Evolutionary conservation across 164 flowering plant species (phyloP).

Genomic region (Macadamia tetraphylla): DNA sequence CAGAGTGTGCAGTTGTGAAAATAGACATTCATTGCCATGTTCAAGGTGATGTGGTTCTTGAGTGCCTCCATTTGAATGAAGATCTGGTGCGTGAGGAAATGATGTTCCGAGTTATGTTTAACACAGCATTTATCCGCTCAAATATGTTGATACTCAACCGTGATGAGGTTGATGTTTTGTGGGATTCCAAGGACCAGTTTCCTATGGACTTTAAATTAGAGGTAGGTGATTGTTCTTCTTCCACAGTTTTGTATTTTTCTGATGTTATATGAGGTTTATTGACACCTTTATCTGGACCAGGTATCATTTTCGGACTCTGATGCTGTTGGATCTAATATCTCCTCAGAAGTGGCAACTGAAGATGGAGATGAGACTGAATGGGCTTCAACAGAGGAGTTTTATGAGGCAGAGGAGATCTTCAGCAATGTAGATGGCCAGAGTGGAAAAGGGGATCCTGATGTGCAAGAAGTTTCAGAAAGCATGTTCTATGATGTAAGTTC

Average conservation of each 20-base stretch:
- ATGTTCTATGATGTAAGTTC: neutral
- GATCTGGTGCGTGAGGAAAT: slow-evolving; percentile 68
- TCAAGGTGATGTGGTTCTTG: slow-evolving; percentile 92
- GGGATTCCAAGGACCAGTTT: slow-evolving; percentile 77
- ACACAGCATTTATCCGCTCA: slow-evolving; percentile 76
- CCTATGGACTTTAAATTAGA: slow-evolving; percentile 82
- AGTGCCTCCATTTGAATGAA: slow-evolving; percentile 74
- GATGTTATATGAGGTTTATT: slow-evolving; percentile 36
- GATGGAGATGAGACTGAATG: slow-evolving; percentile 54
- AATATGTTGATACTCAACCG: slow-evolving; percentile 53
- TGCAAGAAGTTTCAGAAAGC: slow-evolving; percentile 1
- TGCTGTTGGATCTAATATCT: slow-evolving; percentile 47
- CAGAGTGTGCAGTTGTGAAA: slow-evolving; percentile 54
- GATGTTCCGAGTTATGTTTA: slow-evolving; percentile 80
- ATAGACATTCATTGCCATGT: slow-evolving; percentile 67
- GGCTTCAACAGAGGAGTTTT: slow-evolving; percentile 78
- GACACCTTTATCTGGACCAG: slow-evolving; percentile 54
- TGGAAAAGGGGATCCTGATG: neutral
- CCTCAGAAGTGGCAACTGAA: slow-evolving; percentile 34
- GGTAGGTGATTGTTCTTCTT: slow-evolving; percentile 42
- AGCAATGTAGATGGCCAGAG: slow-evolving; percentile 53
- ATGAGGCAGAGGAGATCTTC: slow-evolving; percentile 93
- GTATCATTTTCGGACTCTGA: slow-evolving; percentile 69
- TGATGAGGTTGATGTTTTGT: slow-evolving; percentile 75
- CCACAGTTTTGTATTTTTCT: slow-evolving; percentile 19